phyloP scores from a whole-genome alignment of 768 basidiomycete species.

The Leccinum obscurum region DNA sequence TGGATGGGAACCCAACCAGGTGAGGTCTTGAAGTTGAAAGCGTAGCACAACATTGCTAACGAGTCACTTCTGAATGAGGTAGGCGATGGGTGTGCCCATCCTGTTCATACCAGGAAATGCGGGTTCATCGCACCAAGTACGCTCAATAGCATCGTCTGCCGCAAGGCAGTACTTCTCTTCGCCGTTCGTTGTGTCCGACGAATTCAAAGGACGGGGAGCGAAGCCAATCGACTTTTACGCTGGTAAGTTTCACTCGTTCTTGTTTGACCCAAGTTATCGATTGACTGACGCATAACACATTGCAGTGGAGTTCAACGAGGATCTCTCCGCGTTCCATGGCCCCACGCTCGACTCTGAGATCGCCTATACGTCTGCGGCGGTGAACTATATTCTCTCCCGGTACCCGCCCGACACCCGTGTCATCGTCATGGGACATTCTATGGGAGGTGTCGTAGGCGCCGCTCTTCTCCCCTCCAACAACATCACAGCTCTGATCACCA shows the following conservation, averaged over 20 bases:
- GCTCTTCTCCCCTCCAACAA: conserved; percentile 67
- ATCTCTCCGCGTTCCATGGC: conserved; percentile 93
- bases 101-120: conserved; percentile 98
- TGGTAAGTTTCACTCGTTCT: conserved; percentile 44
- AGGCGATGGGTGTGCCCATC: conserved; percentile 69
- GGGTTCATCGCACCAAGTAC: conserved; percentile 89
- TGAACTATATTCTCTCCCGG: conserved; percentile 75
- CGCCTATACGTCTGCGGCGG: conserved; percentile 65
- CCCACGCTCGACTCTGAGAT: conserved; percentile 84
- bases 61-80: conserved; percentile 3
- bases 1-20: conserved; percentile 74
- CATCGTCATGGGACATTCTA: conserved; percentile 89
- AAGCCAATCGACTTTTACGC: conserved; percentile 84
- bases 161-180: conserved; percentile 71
- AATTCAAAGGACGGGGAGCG: conserved; percentile 46
- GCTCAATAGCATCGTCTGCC: conserved; percentile 93
- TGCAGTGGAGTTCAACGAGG: conserved; percentile 91
- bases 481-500: conserved; percentile 85
- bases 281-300: neutral
- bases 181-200: conserved; percentile 54
- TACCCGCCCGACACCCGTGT: conserved; percentile 68
- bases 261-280: neutral
- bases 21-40: conserved; percentile 26
- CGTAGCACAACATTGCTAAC: neutral
- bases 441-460: conserved; percentile 93